Evolutionary conservation across 768 basidiomycete species (phyloP).

Genomic region (Chiua virens): DNA sequence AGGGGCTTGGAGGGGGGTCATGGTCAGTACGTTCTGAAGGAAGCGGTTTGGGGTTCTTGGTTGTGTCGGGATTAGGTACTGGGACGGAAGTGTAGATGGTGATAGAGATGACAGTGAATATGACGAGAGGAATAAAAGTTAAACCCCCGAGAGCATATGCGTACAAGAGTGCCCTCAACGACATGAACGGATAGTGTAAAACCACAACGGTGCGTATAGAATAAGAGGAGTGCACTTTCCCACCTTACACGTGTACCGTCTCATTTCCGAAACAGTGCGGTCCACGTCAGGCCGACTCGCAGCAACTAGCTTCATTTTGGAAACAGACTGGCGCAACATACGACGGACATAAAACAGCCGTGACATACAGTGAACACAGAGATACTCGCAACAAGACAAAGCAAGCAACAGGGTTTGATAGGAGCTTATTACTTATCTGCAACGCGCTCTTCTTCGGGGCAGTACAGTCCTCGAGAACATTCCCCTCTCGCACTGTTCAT

Average conservation of each 20-base stretch:
- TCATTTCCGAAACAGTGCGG: conserved; percentile 13
- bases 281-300: background rate
- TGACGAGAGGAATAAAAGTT: conserved; percentile 81
- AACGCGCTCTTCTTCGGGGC: conserved; percentile 2
- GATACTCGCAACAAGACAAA: conserved; percentile 1
- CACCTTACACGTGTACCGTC: conserved; percentile 15
- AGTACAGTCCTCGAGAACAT: conserved; percentile 38
- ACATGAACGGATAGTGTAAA: conserved; percentile 44
- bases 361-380: background rate
- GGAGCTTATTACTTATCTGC: background rate
- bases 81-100: conserved; percentile 85
- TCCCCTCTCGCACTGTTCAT: conserved; percentile 46
- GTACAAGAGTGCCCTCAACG: conserved; percentile 68
- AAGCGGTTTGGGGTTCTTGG: conserved; percentile 28
- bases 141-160: conserved; percentile 89
- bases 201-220: background rate
- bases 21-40: conserved; percentile 20
- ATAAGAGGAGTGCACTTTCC: conserved; percentile 9
- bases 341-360: background rate
- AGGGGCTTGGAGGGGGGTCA: conserved; percentile 27
- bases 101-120: conserved; percentile 56
- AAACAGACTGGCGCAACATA: no score
- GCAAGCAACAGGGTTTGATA: background rate
- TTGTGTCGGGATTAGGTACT: conserved; percentile 53
- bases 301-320: background rate